Base-by-base conservation (phyloP, 148 eudicot species). In the Vaccinium vitisidaea region DNA sequence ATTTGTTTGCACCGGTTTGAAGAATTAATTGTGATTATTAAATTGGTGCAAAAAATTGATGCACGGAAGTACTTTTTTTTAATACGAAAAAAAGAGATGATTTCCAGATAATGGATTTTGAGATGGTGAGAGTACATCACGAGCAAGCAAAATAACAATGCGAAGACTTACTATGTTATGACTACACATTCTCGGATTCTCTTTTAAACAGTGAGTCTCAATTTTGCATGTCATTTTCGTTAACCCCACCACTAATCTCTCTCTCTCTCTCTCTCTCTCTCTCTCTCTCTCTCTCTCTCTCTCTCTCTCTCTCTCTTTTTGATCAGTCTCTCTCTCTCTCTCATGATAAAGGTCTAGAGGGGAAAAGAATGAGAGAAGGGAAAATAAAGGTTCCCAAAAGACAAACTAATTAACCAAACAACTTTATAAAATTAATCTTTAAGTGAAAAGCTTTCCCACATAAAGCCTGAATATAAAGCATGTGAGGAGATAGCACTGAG, bases 161-260 rank as follows among this genome's bases (percentile, higher is more conserved):
- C 21, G 6, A 19, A 56, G 6, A 16, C 21, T 56, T 16, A 14
- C 12, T 8, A n/a, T n/a, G 32, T 23, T 21, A 65, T 49, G 50
- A 11, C 39, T 65, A 15, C 16, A 13, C 65, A 84, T 79, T 81
- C 91, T 89, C 82, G 93, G 90, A 91, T 90, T 90, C 93, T 91
- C 86, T 83, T 84, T 27, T 19, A 76, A 84, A 74, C 71, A 82
- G 73, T 18, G 86, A 84, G 55, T 84, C 87, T 84, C 77, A 84
- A 55, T 78, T 87, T 83, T 82, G 84, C 86, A 83, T 73, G 85
- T 91, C 91, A 86, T 88, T 90, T 79, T 90, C 86, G 70, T 53
- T 53, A 88, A 75, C 89, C 92, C 91, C 89, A 90, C 91, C 88
- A 91, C 88, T 82, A 84, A 54, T 83, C 80, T 83, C 74, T 83